Percentiles rank a stretch among this genome's conserved stretches.
Conservation (phyloP, 2,329 filamentous ascomycete species). For the Scortechinia acanthostroma region DNA sequence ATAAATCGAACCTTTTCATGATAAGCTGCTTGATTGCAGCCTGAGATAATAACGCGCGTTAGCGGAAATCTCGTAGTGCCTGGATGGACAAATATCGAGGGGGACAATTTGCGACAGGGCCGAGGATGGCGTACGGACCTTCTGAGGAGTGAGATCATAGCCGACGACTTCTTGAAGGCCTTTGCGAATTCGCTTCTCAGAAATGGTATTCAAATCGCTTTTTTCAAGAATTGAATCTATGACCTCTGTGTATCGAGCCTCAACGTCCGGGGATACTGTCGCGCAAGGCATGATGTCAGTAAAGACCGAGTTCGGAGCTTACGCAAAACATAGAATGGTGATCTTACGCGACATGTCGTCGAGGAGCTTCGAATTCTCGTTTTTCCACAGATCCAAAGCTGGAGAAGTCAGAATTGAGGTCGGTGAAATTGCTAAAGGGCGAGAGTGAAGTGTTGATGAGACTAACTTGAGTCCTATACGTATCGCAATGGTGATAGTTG, state of each 20-base stretch:
- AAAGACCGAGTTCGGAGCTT: too few species aligned
- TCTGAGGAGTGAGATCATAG: conserved; percentile 53
- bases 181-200: conserved; percentile 58
- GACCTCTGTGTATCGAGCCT: conserved; percentile 42
- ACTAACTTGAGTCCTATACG: too few species aligned
- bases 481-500: too few species aligned
- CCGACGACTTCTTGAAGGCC: conserved; percentile 50
- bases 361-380: too few species aligned
- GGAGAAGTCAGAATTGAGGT: too few species aligned
- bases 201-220: conserved; percentile 57
- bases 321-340: too few species aligned
- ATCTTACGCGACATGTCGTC: not conserved
- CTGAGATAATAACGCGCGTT: not conserved
- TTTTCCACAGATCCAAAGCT: too few species aligned
- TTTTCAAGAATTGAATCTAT: conserved; percentile 54
- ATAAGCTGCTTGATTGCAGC: not conserved
- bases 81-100: too few species aligned
- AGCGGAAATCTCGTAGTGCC: too few species aligned
- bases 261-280: conserved; percentile 36
- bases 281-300: conserved; percentile 8
- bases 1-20: not conserved
- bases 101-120: conserved; percentile 3
- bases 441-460: too few species aligned
- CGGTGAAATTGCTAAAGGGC: too few species aligned
- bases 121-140: conserved; percentile 31